A percentile compares a stretch with the other conserved stretches of the same genome.
Conservation (phyloP, 306 rosid species). For the Ammopiptanthus mongolicus region DNA sequence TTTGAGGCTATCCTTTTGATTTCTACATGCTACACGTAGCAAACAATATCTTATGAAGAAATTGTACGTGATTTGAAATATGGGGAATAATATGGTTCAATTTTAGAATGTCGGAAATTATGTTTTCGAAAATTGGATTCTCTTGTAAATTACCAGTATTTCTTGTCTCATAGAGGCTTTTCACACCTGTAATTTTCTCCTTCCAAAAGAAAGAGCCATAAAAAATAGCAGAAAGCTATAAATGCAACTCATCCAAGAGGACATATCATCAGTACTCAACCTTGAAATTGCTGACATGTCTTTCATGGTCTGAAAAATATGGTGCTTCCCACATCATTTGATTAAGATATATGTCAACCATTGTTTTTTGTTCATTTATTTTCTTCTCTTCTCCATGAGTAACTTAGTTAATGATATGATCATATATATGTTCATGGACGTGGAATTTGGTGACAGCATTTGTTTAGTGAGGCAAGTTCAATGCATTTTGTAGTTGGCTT, state of each 20-base stretch:
- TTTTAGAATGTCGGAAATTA: not conserved
- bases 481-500: not conserved
- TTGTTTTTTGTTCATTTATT: not conserved
- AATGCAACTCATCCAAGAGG: constrained; percentile 12
- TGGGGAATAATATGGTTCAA: not conserved
- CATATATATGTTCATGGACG: not conserved
- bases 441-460: not conserved
- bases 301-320: not conserved
- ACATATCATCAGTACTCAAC: not conserved
- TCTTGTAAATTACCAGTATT: not conserved
- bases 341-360: not conserved
- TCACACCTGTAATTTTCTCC: not conserved
- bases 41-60: not conserved
- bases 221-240: not conserved
- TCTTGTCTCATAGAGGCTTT: constrained; percentile 1
- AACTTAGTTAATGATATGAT: not conserved
- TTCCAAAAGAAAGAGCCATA: not conserved
- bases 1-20: not conserved
- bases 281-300: not conserved
- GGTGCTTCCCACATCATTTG: not conserved
- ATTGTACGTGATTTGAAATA: not conserved
- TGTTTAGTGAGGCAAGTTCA: not conserved
- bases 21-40: not conserved
- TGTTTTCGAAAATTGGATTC: not conserved
- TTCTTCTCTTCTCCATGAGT: not conserved